A percentile compares a stretch with the other conserved stretches of the same genome.
Conservation (phyloP, 208 protist genomes). For the Acanthamoeba lenticulata region DNA sequence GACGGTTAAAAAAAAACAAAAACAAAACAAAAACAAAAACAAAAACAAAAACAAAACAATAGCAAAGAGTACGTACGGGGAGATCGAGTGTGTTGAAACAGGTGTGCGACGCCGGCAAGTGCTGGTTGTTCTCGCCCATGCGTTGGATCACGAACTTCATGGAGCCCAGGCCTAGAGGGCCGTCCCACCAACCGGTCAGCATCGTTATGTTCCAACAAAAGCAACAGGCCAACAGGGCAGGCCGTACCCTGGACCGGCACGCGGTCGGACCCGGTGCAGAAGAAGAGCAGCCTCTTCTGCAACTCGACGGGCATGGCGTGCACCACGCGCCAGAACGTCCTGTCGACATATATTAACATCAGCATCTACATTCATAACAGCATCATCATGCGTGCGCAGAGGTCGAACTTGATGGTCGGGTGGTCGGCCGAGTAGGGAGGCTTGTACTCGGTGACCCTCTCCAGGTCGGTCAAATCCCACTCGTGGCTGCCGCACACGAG, state of each 20-base stretch:
- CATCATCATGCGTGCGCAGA: neutral
- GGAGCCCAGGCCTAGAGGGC: neutral
- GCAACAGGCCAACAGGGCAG: neutral
- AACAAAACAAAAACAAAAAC: neutral
- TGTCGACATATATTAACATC: neutral
- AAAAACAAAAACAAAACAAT: neutral
- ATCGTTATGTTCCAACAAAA: neutral
- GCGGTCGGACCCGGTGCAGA: conserved; percentile 22
- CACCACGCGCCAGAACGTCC: conserved; percentile 78
- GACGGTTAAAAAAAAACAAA: neutral
- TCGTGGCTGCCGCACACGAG: conserved; percentile 79
- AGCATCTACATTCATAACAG: neutral
- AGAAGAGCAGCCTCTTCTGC: conserved; percentile 20
- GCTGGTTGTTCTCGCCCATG: conserved; percentile 18
- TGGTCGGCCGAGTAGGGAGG: conserved; percentile 71
- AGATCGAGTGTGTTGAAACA: conserved; percentile 92
- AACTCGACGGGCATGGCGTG: conserved; percentile 39
- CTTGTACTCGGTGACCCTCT: conserved; percentile 75
- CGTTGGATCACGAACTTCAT: conserved; percentile 24
- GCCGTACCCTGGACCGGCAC: conserved; percentile 9
- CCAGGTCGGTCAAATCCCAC: conserved; percentile 77
- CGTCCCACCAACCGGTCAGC: neutral
- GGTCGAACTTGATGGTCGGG: conserved; percentile 71
- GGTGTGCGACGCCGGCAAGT: conserved; percentile 90
- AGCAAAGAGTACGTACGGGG: conserved; percentile 60